Percentiles rank a stretch among this genome's conserved stretches.
Evolutionary conservation across 2,329 filamentous ascomycete species (phyloP).

Genomic region (Daldinia sp.): DNA sequence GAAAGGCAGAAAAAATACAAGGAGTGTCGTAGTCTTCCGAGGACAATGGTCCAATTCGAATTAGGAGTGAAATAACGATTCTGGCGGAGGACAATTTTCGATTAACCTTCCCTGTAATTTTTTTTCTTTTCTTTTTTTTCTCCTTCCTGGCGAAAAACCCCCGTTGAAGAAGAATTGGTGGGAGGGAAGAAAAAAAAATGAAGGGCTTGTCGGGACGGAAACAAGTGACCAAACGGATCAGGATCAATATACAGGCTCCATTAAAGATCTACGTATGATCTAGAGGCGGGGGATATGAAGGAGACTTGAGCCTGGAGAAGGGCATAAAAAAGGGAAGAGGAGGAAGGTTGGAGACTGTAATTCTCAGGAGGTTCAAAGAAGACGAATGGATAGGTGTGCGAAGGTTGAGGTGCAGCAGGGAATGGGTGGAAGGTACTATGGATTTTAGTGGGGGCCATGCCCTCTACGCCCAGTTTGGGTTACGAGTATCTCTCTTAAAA

Average conservation of each 20-base stretch:
- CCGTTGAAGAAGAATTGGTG: slow-evolving; percentile 34
- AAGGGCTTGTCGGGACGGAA: slow-evolving; percentile 35
- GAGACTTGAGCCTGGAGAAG: slow-evolving; percentile 46
- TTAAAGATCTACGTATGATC: slow-evolving; percentile 45
- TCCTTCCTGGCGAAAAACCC: slow-evolving; percentile 28
- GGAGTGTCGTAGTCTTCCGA: slow-evolving; percentile 34
- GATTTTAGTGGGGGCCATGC: slow-evolving; percentile 29
- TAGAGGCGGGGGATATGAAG: slow-evolving; percentile 37
- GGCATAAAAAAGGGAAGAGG: slow-evolving; percentile 42
- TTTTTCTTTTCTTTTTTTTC: slow-evolving; percentile 21
- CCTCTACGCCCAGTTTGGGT: slow-evolving; percentile 7
- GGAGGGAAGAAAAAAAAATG: slow-evolving; percentile 36
- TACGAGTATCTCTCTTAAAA: background rate
- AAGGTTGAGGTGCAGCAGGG: slow-evolving; percentile 24
- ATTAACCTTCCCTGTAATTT: slow-evolving; percentile 28
- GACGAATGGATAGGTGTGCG: slow-evolving; percentile 23
- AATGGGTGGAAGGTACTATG: slow-evolving; percentile 35
- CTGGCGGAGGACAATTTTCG: slow-evolving; percentile 23
- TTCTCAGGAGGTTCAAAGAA: slow-evolving; percentile 32
- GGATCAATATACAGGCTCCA: slow-evolving; percentile 51
- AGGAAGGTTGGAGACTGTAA: slow-evolving; percentile 33
- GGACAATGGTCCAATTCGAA: slow-evolving; percentile 31
- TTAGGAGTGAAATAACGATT: slow-evolving; percentile 31
- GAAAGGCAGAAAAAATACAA: slow-evolving; percentile 33
- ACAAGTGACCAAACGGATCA: slow-evolving; percentile 45